Conservation (phyloP, 176 grass and related monocot species). For the Raddia distichophylla region DNA sequence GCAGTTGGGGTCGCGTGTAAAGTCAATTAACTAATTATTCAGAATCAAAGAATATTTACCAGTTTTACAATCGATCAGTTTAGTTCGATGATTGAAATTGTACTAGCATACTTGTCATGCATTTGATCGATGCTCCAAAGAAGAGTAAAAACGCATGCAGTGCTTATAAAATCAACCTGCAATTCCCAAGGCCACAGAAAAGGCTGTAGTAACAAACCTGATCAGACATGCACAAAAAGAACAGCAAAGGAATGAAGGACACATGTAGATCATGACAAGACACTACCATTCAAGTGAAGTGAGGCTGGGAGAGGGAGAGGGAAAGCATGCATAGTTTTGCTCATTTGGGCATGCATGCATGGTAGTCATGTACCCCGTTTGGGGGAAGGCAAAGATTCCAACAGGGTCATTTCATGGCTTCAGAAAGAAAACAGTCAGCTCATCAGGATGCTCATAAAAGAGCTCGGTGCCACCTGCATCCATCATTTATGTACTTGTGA, state of each 20-base stretch:
- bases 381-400: conserved; percentile 43
- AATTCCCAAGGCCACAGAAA: conserved; percentile 34
- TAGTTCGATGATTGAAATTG: not conserved
- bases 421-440: conserved; percentile 43
- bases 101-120: not conserved
- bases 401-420: conserved; percentile 51
- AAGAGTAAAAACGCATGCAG: not conserved
- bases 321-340: conserved; percentile 35
- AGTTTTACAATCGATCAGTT: not conserved
- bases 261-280: conserved; percentile 53
- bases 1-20: too few species aligned
- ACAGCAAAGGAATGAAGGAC: conserved; percentile 38
- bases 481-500: conserved; percentile 41
- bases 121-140: not conserved
- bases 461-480: conserved; percentile 30
- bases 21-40: not conserved
- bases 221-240: conserved; percentile 51
- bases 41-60: not conserved
- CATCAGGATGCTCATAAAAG: conserved; percentile 33
- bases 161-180: conserved; percentile 9
- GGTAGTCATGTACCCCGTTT: conserved; percentile 41
- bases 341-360: not conserved
- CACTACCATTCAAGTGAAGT: conserved; percentile 27
- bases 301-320: not conserved
- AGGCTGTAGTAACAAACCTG: conserved; percentile 35